Conservation (phyloP, 2,329 filamentous ascomycete genomes). For the Pseudogymnoascus sp. region DNA sequence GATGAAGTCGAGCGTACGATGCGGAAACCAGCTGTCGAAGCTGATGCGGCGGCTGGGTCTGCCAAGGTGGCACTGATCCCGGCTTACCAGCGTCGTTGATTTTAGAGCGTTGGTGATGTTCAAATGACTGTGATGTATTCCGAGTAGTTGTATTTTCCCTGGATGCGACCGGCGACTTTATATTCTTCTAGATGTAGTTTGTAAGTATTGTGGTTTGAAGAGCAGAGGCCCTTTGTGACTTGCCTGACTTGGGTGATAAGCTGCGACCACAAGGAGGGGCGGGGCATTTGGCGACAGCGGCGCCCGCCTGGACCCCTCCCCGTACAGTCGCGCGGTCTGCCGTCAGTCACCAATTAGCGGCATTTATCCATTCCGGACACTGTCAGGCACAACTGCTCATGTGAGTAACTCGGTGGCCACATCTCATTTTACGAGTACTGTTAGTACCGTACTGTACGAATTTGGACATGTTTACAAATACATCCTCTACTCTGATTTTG, state of each 20-base stretch:
- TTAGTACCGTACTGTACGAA: background rate
- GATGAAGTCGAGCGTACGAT: background rate
- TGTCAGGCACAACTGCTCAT: slow-evolving; percentile 4
- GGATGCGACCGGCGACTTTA: slow-evolving; percentile 7
- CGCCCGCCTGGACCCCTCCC: slow-evolving; percentile 6
- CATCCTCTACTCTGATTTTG: background rate
- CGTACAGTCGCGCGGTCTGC: background rate
- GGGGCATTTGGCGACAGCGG: slow-evolving; percentile 5
- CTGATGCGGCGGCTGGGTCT: slow-evolving; percentile 1
- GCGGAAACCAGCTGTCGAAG: background rate
- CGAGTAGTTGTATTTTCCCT: background rate
- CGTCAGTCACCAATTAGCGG: background rate
- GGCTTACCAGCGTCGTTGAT: slow-evolving; percentile 1
- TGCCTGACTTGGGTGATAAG: slow-evolving; percentile 1
- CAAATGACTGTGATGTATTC: background rate
- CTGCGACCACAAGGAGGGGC: background rate
- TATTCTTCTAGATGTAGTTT: background rate
- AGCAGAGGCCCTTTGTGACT: background rate
- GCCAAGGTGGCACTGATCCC: slow-evolving; percentile 6
- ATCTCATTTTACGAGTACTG: background rate
- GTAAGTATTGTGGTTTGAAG: background rate
- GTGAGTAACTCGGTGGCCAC: slow-evolving; percentile 5
- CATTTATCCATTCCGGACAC: background rate
- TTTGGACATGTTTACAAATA: background rate
- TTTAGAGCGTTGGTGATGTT: background rate